Base-by-base conservation (phyloP, 2,329 filamentous ascomycete genomes). In the Mariannaea elegans region DNA sequence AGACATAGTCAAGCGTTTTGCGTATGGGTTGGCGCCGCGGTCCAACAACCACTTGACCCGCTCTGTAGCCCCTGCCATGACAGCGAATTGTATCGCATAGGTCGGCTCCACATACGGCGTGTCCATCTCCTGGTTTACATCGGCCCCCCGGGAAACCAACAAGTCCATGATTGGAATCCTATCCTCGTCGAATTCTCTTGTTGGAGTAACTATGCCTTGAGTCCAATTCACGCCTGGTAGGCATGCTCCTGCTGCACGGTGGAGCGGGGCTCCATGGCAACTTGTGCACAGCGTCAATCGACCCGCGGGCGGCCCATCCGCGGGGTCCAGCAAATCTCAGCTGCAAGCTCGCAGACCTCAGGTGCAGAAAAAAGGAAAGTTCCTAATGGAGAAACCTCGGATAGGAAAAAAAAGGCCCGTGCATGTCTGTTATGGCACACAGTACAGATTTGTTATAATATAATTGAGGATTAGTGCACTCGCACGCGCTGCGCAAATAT, bases 21-120 rank as follows among this genome's bases (percentile, higher is more conserved):
- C 4, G 21, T 55, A n/a, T 21, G 64, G 56, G 56, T 68, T 59
- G 3, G 66, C 65, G 6, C 65, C 65, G n/a, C 55, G 62, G 12
- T 14, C 34, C 21, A 68, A 16, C 8, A 68, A n/a, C 66, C 66
- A 68, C 16, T 54, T 64, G 0, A 60, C 59, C 31, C 66, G 59
- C 24, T 68, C 49, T 6, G 62, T 50, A 2, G 66, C 64, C 13
- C 64, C 65, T 3, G 59, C 64, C 53, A 56, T 65, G 4, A 68
- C 57, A 5, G 66, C 66, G n/a, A 59, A 46, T 13, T 65, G 56
- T 7, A 68, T 57, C 4, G 65, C 54, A 9, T 68, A 68, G 10
- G 39, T 24, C 1, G 64, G 18, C 1, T 34, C 42, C 49, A 66
- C 14, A 14, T 67, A 41, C 8, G 39, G 62, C 2, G 24, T 56